phyloP scores from a whole-genome alignment of 2,329 filamentous ascomycete species.

The Hypoxylon sp. region DNA sequence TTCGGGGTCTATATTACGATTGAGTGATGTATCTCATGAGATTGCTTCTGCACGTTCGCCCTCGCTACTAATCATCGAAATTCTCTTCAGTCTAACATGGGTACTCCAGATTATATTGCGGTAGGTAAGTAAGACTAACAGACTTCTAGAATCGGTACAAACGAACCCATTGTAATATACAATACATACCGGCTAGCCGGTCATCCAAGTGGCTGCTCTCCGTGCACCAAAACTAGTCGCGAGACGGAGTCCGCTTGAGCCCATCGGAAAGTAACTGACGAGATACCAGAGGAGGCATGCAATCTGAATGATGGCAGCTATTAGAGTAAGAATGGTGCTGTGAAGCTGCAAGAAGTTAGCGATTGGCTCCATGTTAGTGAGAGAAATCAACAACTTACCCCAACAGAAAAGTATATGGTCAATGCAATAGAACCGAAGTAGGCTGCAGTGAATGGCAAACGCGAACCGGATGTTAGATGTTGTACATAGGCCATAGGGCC shows the following conservation, averaged over 20 bases:
- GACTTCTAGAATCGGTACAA: constrained; percentile 22
- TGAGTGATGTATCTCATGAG: background rate
- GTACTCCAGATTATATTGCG: constrained; percentile 12
- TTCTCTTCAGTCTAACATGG: constrained; percentile 7
- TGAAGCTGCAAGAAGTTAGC: constrained; percentile 73
- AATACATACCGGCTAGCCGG: constrained; percentile 65
- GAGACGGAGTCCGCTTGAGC: constrained; percentile 86
- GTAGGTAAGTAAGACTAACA: constrained; percentile 9
- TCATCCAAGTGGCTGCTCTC: constrained; percentile 90
- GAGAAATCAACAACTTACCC: constrained; percentile 73
- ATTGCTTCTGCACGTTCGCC: constrained; percentile 1
- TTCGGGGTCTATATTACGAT: background rate
- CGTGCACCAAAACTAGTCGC: constrained; percentile 88
- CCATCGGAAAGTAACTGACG: constrained; percentile 98
- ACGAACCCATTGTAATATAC: constrained; percentile 29
- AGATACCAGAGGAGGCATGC: constrained; percentile 91
- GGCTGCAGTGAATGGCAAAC: constrained; percentile 91
- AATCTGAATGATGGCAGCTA: constrained; percentile 87
- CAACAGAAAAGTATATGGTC: constrained; percentile 92
- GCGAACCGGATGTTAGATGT: constrained; percentile 86
- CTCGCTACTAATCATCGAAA: constrained; percentile 7
- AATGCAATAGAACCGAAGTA: constrained; percentile 95
- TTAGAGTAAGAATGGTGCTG: constrained; percentile 85
- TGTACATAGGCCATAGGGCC: constrained; percentile 85
- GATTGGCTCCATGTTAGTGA: background rate